Conservation (phyloP, 2,329 filamentous ascomycete genomes). For the Parastagonospora nodorum region DNA sequence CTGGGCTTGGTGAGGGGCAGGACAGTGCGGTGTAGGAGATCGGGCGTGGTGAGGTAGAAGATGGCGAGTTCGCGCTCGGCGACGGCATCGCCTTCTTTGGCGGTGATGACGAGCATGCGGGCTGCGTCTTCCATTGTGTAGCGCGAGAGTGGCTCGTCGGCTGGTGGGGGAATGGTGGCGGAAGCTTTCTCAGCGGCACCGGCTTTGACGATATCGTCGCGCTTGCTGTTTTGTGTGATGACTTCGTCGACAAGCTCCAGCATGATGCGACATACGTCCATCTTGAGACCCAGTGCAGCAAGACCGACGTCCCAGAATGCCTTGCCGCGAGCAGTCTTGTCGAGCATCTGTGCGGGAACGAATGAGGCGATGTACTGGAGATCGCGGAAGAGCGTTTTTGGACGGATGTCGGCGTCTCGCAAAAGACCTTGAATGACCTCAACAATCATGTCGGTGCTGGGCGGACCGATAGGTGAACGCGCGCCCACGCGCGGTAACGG, state of each 20-base stretch:
- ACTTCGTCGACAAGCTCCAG: constrained; percentile 75
- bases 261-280: constrained; percentile 84
- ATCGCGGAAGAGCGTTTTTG: constrained; percentile 55
- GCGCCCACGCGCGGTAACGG: constrained; percentile 44
- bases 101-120: constrained; percentile 88
- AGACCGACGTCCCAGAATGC: constrained; percentile 91
- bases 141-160: constrained; percentile 56
- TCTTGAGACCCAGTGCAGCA: constrained; percentile 85
- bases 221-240: constrained; percentile 70
- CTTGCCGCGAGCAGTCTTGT: constrained; percentile 66
- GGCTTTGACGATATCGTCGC: constrained; percentile 47
- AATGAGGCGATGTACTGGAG: constrained; percentile 65
- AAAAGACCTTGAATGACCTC: constrained; percentile 52
- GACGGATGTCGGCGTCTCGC: constrained; percentile 51
- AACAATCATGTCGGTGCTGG: constrained; percentile 51
- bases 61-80: constrained; percentile 92
- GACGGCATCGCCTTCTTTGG: constrained; percentile 85
- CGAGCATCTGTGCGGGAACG: constrained; percentile 61
- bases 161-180: constrained; percentile 7
- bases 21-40: constrained; percentile 78
- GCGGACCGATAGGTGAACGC: constrained; percentile 45
- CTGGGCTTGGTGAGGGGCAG: constrained; percentile 81
- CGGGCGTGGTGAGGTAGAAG: constrained; percentile 89
- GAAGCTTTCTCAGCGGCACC: constrained; percentile 24
- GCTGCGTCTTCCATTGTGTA: constrained; percentile 81